Percentiles rank a stretch among this genome's conserved stretches.
Conservation (phyloP, 2,329 filamentous ascomycete genomes). For the Sarocladium strictum region DNA sequence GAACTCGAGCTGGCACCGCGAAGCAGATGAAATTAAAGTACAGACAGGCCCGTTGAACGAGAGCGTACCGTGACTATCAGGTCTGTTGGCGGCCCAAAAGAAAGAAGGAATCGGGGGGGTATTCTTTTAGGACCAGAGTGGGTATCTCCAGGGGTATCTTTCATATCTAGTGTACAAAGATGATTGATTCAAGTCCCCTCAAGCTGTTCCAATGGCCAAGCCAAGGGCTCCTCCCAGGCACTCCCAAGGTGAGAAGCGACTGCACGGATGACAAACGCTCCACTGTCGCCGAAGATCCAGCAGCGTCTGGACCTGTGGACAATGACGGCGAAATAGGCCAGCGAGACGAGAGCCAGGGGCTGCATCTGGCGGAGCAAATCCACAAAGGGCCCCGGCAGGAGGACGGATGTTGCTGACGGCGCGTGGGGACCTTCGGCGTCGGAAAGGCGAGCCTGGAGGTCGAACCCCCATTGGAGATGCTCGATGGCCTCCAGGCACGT, state of each 20-base stretch:
- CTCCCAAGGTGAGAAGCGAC: slow-evolving; percentile 26
- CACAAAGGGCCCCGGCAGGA: slow-evolving; percentile 26
- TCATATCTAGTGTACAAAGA: background rate
- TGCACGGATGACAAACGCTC: slow-evolving; percentile 23
- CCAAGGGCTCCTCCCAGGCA: slow-evolving; percentile 26
- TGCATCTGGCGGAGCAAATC: slow-evolving; percentile 27
- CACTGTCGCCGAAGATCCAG: slow-evolving; percentile 33
- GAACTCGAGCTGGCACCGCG: background rate
- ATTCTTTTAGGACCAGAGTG: background rate
- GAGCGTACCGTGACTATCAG: too few relatives aligned
- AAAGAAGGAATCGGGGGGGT: too few relatives aligned
- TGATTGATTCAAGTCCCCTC: slow-evolving; percentile 8
- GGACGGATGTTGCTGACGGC: slow-evolving; percentile 25
- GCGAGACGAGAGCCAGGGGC: slow-evolving; percentile 37
- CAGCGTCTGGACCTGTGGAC: slow-evolving; percentile 33
- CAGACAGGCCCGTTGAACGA: too few relatives aligned
- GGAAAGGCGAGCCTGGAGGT: slow-evolving; percentile 22
- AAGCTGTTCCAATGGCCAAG: slow-evolving; percentile 27
- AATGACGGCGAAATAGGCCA: slow-evolving; percentile 44
- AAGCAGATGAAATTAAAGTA: too few relatives aligned
- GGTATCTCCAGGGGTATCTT: background rate
- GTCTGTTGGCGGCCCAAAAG: too few relatives aligned
- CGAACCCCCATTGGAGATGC: slow-evolving; percentile 28
- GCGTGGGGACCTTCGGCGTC: slow-evolving; percentile 21
- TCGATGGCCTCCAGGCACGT: slow-evolving; percentile 24